Base-by-base conservation (phyloP, 1,284 basidiomycete species). In the Trichosporon sp. region DNA sequence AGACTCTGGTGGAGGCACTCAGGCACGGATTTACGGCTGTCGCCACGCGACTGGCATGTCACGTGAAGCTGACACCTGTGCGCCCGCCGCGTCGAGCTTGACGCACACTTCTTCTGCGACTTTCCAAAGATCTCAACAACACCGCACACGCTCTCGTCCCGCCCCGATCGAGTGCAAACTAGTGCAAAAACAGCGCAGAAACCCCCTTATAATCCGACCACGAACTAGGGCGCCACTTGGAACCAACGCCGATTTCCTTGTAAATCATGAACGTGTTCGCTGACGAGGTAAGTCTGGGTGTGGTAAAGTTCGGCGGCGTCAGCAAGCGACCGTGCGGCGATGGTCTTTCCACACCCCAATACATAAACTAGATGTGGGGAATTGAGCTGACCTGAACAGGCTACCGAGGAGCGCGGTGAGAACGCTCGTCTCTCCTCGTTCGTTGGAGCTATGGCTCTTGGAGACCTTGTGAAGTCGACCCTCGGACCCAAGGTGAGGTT, bases 381-480 rank as follows among this genome's bases (percentile, higher is more conserved):
- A 12, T 11, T 4, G 2, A 4, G 19, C 26, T 54, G 56, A 69
- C 71, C n/a, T 59, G 46, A 19, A 12, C 78, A 96, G 92, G 95
- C 95, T 46, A 96, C 94, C 26, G 94, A 98, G 85, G 96, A 98
- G 86, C 92, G 94, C 81, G 94, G 94, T n/a, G 96, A 98, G 86
- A 96, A 96, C 88, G 94, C 96, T 76, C 94, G 97, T 85, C 91
- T 99, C 77, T 95, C 95, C 3, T 97, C 95, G 2, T 99, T 99
- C 84, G 94, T 99, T 72, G 97, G 96, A 48, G 96, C 96, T 0
- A 90, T 97, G 75, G 97, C 96, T 0, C 88, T 99, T 51, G 96
- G 96, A 68, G 96, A 99, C 86, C 90, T 99, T 74, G 95, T 99
- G 82, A 99, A 98, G 86, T 96, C 94, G 4, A 99, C 97, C 16